A percentile compares a stretch with the other conserved stretches of the same genome.
Evolutionary conservation across 148 eudicot genomes (phyloP).

Genomic region (Mesembryanthemum crystallinum): DNA sequence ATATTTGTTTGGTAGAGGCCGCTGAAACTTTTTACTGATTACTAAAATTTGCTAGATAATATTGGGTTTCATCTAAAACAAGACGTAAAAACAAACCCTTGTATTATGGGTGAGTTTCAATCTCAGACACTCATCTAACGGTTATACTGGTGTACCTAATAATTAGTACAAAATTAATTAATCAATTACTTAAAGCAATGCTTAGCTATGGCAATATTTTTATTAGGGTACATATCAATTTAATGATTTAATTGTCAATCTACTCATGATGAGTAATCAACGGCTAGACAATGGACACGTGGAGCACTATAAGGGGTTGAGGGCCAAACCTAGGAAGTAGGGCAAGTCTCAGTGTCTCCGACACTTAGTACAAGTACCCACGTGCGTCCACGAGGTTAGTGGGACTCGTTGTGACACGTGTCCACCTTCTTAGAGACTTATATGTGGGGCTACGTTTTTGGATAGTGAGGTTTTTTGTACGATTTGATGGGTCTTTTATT

Average conservation of each 20-base stretch:
- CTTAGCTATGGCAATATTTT: too few relatives aligned
- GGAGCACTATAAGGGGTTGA: background rate
- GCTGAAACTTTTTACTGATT: too few relatives aligned
- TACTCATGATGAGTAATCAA: background rate
- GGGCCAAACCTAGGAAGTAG: conserved; percentile 3
- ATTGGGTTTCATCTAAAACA: too few relatives aligned
- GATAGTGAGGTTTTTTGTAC: background rate
- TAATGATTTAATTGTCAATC: background rate
- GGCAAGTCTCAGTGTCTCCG: conserved; percentile 25
- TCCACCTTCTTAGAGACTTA: background rate
- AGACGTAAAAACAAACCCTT: too few relatives aligned
- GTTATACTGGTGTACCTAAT: background rate
- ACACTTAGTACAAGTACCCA: conserved; percentile 31
- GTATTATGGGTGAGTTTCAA: too few relatives aligned
- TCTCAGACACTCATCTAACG: too few relatives aligned
- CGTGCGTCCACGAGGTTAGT: conserved; percentile 26
- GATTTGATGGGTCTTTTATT: background rate
- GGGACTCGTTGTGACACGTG: conserved; percentile 20
- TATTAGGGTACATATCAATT: too few relatives aligned
- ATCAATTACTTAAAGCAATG: too few relatives aligned
- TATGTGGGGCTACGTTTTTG: background rate
- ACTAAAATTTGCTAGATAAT: too few relatives aligned
- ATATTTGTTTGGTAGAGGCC: too few relatives aligned
- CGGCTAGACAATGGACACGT: conserved; percentile 21
- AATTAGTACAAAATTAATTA: background rate